Evolutionary conservation across 140 eudicot genomes (phyloP), one percentile per base, ranked within the genome.

Genomic region (Ambrosia hybrid): DNA sequence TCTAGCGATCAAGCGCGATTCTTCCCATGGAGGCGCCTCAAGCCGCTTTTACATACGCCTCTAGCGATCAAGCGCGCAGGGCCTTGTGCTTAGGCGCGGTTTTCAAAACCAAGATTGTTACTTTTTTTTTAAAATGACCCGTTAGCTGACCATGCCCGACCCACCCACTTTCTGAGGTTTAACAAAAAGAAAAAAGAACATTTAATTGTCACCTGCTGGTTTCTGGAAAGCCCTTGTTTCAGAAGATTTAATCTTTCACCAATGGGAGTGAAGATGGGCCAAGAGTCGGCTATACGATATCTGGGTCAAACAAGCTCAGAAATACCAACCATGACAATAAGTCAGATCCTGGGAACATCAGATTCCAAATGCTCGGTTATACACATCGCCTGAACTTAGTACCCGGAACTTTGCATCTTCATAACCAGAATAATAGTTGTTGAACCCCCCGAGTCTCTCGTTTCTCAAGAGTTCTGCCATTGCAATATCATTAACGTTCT

Each of bases 361-460:
- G 57, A 90, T 84, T 65, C 97, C 93, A 80, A 78, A 90, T 39
- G 88, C 68, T 65, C 90, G 76, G 80, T 90, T 88, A 70, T 90
- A 94, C 36, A 88, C 12, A 75, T 94, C 86, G 5, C 87, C 88
- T 4, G 96, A 83, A 74, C 80, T 81, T 60, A 94, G 83, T 82
- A 88, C 66, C 21, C 85, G 89, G 71, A 72, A 84, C 66, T 92
- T 87, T 38, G 87, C 64, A 70, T 92, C 95, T 74, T 92, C 93
- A 59, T 85, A 80, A 67, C 95, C 84, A 16, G 69, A 77, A 74
- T 78, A 92, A 68, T 79, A 76, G 67, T 83, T 88, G 61, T 83
- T 90, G 17, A 67, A 75, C 10, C 90, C 71, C 91, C 30, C 5
- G 61, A 84, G 21, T 80, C 96, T 80, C 65, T 90, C 97, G 43